phyloP scores from a whole-genome alignment of 2,329 filamentous ascomycete species.

The Endoconidiophora polonica region DNA sequence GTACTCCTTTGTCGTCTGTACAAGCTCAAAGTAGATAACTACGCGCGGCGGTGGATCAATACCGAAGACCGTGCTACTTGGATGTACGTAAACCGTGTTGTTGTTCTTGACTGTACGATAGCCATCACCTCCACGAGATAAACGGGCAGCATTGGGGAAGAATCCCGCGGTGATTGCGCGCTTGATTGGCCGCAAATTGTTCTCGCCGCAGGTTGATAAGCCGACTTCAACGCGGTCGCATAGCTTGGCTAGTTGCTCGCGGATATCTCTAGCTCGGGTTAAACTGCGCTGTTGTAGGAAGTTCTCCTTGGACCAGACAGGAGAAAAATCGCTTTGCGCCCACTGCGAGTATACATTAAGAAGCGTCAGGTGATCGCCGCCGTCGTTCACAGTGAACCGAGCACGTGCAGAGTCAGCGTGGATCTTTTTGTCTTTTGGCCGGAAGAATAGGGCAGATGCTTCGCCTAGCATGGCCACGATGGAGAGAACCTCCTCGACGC shows the following conservation, averaged over 20 bases:
- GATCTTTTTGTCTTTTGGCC: slow-evolving; percentile 93
- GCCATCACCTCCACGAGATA: slow-evolving; percentile 69
- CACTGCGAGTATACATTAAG: slow-evolving; percentile 93
- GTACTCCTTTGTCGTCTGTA: slow-evolving; percentile 77
- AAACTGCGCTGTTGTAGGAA: slow-evolving; percentile 86
- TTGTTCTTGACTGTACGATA: slow-evolving; percentile 89
- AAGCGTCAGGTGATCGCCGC: slow-evolving; percentile 75
- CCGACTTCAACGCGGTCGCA: slow-evolving; percentile 85
- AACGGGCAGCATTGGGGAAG: slow-evolving; percentile 77
- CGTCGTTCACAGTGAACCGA: slow-evolving; percentile 77
- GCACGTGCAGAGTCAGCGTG: slow-evolving; percentile 82
- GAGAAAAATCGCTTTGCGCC: slow-evolving; percentile 79
- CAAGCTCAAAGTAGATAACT: slow-evolving; percentile 74
- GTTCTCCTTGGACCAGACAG: slow-evolving; percentile 80
- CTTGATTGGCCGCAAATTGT: slow-evolving; percentile 58
- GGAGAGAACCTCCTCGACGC: slow-evolving; percentile 79
- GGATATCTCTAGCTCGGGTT: slow-evolving; percentile 73
- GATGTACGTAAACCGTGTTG: slow-evolving; percentile 81
- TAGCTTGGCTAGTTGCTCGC: slow-evolving; percentile 79
- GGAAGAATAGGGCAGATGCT: slow-evolving; percentile 76
- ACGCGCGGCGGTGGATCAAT: slow-evolving; percentile 61
- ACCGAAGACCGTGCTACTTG: slow-evolving; percentile 64
- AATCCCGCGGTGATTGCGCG: slow-evolving; percentile 83
- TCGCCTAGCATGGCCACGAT: slow-evolving; percentile 93
- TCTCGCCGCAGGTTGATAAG: slow-evolving; percentile 48